Evolutionary conservation across 2,329 filamentous ascomycete genomes (phyloP), one percentile per base, ranked within the genome.

Genomic region (Aspergillus ruber): DNA sequence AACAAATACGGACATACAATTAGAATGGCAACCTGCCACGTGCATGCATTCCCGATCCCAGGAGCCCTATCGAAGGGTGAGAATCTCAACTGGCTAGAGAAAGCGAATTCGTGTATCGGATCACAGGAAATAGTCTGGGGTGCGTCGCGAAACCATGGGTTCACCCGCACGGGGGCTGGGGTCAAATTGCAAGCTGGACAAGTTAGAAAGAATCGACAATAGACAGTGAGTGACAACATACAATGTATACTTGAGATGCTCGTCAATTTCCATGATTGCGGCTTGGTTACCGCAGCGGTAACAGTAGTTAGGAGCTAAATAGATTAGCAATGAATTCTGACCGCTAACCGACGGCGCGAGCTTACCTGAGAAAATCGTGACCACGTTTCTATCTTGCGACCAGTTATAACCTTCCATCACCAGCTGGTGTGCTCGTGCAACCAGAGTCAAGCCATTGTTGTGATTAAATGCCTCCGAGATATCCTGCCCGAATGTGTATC

Each of bases 341-440:
- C 25, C 8, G 9, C 25, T 27, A n/a, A 25, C 42, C 43, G 17
- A 56, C 23, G 6, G 3, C 41, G n/a, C 15, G 9, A 56, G 66
- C 75, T 56, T 74, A 91, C 88, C 90, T 59, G 90, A 96, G 77
- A 98, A 98, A 64, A 98, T 97, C 33, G 93, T 98, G 52, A 98
- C 93, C 44, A 98, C 93, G 60, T 98, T 97, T 57, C 91, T 79
- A 68, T 97, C 93, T 71, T 97, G 93, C 56, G 90, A 96, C 93
- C 93, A 98, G 70, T 97, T 97, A 70, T 96, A 98, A 0, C 93
- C 93, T 67, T 98, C 93, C 93, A 97, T 98, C 55, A 98, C 93
- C 18, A 98, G 82, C 68, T 98, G 93, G 65, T 98, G 93, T 1
- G 93, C 93, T 47, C 93, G 83, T 15, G 91, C 93, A 55, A 98